Conservation (phyloP, 2,329 filamentous ascomycete species). For the Colletotrichum endophyticum region DNA sequence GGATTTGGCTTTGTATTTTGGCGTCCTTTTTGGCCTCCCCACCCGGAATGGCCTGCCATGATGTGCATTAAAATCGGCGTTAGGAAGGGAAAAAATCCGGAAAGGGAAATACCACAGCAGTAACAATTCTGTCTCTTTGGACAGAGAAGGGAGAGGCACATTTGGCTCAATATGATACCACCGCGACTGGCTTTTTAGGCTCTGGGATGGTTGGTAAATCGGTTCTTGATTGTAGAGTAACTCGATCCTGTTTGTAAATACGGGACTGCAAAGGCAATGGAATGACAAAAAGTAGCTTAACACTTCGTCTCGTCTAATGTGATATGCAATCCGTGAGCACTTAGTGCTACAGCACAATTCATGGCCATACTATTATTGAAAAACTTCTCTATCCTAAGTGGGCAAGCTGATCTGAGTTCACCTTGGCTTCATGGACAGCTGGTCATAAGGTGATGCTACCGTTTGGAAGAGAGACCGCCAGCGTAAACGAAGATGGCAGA, state of each 20-base stretch:
- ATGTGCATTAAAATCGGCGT: constrained; percentile 11
- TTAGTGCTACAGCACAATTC: background rate
- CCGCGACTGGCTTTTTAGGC: background rate
- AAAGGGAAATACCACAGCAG: constrained; percentile 9
- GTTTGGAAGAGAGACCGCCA: background rate
- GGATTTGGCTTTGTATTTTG: constrained; percentile 4
- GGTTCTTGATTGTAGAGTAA: background rate
- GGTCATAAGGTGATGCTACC: background rate
- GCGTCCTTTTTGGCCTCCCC: background rate
- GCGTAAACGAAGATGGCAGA: background rate
- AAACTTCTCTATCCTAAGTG: background rate
- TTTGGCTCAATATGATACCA: constrained; percentile 3
- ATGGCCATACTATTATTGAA: background rate
- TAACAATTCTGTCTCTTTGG: background rate
- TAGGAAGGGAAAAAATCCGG: background rate
- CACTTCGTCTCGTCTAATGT: background rate
- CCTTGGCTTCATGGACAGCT: background rate
- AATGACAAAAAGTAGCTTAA: background rate
- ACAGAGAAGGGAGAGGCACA: background rate
- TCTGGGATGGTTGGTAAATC: background rate
- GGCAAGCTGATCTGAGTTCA: background rate
- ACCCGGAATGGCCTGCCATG: background rate
- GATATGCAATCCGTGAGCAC: background rate
- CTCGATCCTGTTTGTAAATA: background rate
- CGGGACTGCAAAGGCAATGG: background rate